Evolutionary conservation across 352 stramenopile species (phyloP).

Genomic region (Globisporangium barbulae): DNA sequence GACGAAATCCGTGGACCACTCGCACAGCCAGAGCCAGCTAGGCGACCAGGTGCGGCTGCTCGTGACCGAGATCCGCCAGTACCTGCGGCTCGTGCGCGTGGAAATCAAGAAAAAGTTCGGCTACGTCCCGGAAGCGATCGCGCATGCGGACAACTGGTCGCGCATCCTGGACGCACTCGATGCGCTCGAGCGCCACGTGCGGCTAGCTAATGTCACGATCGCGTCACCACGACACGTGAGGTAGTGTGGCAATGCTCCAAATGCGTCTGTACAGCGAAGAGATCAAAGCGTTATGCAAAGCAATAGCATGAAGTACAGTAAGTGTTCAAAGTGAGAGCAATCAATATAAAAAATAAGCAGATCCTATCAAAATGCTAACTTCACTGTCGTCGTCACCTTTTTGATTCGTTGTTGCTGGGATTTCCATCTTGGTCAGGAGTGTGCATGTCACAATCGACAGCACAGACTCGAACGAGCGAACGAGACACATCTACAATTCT

Average conservation of each 20-base stretch:
- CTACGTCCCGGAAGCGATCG: conserved; percentile 75
- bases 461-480: not conserved
- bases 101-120: conserved; percentile 81
- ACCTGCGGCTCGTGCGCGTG: conserved; percentile 57
- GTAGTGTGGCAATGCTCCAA: not conserved
- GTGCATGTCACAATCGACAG: conserved; percentile 1
- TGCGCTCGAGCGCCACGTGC: conserved; percentile 27
- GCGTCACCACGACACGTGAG: not conserved
- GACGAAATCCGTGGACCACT: conserved; percentile 16
- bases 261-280: not conserved
- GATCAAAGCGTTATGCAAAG: not conserved
- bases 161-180: conserved; percentile 59
- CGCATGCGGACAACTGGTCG: conserved; percentile 55
- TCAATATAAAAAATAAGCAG: conserved; percentile 13
- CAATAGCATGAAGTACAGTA: not conserved
- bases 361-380: conserved; percentile 15
- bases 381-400: conserved; percentile 6
- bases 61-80: conserved; percentile 59
- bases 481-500: conserved; percentile 41
- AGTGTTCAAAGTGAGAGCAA: conserved; percentile 4
- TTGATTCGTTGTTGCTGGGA: not conserved
- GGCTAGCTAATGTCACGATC: conserved; percentile 2
- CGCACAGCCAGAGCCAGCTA: conserved; percentile 33
- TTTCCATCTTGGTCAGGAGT: not conserved
- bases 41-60: conserved; percentile 48